phyloP scores from a whole-genome alignment of 2,329 filamentous ascomycete species.

The Penicillium thymicola region DNA sequence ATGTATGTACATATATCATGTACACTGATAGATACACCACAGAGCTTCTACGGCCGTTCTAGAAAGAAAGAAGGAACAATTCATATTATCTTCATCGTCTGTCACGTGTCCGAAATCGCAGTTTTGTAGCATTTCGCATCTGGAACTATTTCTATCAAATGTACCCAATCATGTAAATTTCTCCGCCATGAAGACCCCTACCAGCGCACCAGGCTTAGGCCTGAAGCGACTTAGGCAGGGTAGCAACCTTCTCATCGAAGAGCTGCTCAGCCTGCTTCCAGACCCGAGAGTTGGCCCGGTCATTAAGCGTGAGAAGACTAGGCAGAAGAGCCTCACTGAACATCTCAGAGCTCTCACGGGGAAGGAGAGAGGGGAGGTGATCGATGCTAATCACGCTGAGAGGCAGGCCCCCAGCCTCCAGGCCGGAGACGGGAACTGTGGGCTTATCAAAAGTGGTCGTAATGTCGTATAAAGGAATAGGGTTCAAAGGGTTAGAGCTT shows the following conservation, averaged over 20 bases:
- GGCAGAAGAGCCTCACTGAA: conserved; percentile 78
- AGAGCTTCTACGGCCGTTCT: neutral
- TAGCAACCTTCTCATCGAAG: conserved; percentile 76
- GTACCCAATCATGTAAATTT: conserved; percentile 13
- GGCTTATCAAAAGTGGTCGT: conserved; percentile 85
- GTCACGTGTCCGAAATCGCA: neutral
- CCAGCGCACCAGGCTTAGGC: conserved; percentile 5
- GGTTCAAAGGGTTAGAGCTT: conserved; percentile 49
- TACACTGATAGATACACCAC: neutral
- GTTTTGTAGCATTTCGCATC: conserved; percentile 16
- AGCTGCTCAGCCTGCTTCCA: conserved; percentile 82
- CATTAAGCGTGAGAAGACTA: conserved; percentile 71
- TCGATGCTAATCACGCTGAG: conserved; percentile 85
- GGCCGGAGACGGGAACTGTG: conserved; percentile 67
- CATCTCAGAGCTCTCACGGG: conserved; percentile 80
- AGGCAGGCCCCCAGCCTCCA: conserved; percentile 53
- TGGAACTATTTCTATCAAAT: conserved; percentile 15
- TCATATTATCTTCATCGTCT: neutral
- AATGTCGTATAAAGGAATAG: conserved; percentile 71
- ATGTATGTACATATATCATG: too few species aligned
- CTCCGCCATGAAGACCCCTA: neutral
- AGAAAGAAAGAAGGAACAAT: neutral
- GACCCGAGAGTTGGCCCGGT: conserved; percentile 67
- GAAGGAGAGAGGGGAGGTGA: conserved; percentile 77
- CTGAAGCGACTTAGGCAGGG: conserved; percentile 51